These are phyloP conservation scores for Phytophthora quininea DNA, from an alignment of 352 stramenopile genomes.

Conservation along the genomic window DNA sequence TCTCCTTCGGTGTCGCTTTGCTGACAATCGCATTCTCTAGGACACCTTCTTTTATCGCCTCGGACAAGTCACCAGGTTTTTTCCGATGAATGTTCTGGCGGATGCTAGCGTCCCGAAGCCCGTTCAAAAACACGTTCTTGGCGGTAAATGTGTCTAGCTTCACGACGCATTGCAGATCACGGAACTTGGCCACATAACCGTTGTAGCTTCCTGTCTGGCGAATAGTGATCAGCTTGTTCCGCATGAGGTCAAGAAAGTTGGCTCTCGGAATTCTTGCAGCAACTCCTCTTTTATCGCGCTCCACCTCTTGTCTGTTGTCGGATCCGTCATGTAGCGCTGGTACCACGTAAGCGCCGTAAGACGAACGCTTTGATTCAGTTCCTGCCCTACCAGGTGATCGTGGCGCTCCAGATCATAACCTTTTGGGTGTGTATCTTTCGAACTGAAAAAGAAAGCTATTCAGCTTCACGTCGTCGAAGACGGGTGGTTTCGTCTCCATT, in stretches of 20 bases:
- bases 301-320: conserved; percentile 1
- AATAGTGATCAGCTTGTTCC: background rate
- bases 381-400: background rate
- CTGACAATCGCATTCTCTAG: conserved; percentile 10
- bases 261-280: background rate
- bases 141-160: background rate
- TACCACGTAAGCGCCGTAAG: conserved; percentile 12
- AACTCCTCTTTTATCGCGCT: conserved; percentile 11
- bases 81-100: conserved; percentile 8
- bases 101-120: background rate
- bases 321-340: conserved; percentile 10
- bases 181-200: conserved; percentile 13
- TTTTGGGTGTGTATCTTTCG: too few relatives aligned
- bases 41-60: conserved; percentile 13
- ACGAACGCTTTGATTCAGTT: conserved; percentile 10
- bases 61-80: conserved; percentile 8
- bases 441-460: too few relatives aligned
- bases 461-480: too few relatives aligned
- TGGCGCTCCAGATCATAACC: background rate
- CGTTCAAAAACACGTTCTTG: conserved; percentile 10
- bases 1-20: background rate
- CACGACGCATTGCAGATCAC: conserved; percentile 11
- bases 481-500: too few relatives aligned
- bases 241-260: conserved; percentile 8
- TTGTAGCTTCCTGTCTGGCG: conserved; percentile 10